Percentiles rank a stretch among this genome's conserved stretches.
Conservation (phyloP, 1,284 basidiomycete genomes). For the Volvariella volvacea region DNA sequence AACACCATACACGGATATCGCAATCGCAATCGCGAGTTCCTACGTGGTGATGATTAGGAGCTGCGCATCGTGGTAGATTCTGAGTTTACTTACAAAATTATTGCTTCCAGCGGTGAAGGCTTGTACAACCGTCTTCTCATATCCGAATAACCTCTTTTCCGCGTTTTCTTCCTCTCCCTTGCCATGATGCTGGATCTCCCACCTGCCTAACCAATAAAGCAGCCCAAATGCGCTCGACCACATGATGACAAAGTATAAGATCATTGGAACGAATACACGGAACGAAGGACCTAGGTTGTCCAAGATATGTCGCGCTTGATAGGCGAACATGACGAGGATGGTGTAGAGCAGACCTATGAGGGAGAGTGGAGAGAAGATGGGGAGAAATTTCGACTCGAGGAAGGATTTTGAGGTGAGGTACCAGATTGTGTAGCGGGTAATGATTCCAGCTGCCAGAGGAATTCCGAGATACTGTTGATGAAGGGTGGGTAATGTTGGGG, state of each 20-base stretch:
- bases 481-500: background rate
- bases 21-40: conserved; percentile 83
- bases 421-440: conserved; percentile 60
- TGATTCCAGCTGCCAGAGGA: conserved; percentile 50
- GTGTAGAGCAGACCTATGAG: conserved; percentile 74
- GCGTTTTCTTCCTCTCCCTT: conserved; percentile 11
- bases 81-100: conserved; percentile 43
- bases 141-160: conserved; percentile 33
- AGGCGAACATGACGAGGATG: conserved; percentile 73
- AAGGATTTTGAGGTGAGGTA: conserved; percentile 40
- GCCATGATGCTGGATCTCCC: conserved; percentile 12
- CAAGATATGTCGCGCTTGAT: conserved; percentile 55
- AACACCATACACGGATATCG: conserved; percentile 73
- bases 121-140: conserved; percentile 55
- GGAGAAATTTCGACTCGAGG: conserved; percentile 56
- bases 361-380: conserved; percentile 63
- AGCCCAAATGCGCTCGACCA: conserved; percentile 61
- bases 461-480: conserved; percentile 56
- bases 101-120: conserved; percentile 48
- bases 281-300: conserved; percentile 68
- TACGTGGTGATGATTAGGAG: too few relatives aligned
- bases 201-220: conserved; percentile 41
- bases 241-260: conserved; percentile 77
- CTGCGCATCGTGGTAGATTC: background rate
- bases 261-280: conserved; percentile 73